Conservation (phyloP, 352 stramenopile species). For the Pythium rishiriense region DNA sequence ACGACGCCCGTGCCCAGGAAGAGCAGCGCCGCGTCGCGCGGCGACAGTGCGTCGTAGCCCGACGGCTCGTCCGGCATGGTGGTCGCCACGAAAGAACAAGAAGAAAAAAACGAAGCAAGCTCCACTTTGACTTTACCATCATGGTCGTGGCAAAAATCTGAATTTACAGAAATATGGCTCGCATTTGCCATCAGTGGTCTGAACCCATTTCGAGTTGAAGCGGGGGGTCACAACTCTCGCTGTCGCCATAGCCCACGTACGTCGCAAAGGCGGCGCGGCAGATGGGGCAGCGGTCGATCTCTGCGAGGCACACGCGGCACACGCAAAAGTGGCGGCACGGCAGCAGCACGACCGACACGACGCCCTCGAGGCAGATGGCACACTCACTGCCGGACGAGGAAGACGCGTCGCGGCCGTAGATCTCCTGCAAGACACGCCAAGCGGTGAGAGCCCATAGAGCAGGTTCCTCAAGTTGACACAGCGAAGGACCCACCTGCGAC, state of each 20-base stretch:
- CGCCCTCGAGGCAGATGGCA: conserved; percentile 63
- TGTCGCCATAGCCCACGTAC: conserved; percentile 42
- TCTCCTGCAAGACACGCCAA: conserved; percentile 37
- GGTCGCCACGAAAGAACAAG: background rate
- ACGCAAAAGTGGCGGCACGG: conserved; percentile 72
- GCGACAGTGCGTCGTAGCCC: conserved; percentile 57
- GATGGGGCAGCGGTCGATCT: conserved; percentile 77
- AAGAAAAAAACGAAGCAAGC: too few species aligned
- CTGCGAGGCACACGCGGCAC: conserved; percentile 56
- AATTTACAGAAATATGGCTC: conserved; percentile 18
- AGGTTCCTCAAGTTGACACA: background rate
- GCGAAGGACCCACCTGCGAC: conserved; percentile 33
- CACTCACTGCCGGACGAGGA: conserved; percentile 40
- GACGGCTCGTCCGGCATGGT: conserved; percentile 13
- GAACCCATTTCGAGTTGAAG: conserved; percentile 14
- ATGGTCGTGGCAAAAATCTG: background rate
- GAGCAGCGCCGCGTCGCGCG: conserved; percentile 50
- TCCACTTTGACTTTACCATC: background rate
- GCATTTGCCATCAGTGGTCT: background rate
- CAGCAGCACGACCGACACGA: conserved; percentile 43
- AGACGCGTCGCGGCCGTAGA: conserved; percentile 40
- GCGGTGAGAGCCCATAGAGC: background rate
- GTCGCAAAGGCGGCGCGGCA: conserved; percentile 60
- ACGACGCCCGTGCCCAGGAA: conserved; percentile 64
- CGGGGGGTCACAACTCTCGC: background rate